Percentiles rank a stretch among this genome's conserved stretches.
These are phyloP conservation scores for Pseudodiploospora longispora DNA, from an alignment of 2,329 filamentous ascomycete species.

Conservation along the genomic window DNA sequence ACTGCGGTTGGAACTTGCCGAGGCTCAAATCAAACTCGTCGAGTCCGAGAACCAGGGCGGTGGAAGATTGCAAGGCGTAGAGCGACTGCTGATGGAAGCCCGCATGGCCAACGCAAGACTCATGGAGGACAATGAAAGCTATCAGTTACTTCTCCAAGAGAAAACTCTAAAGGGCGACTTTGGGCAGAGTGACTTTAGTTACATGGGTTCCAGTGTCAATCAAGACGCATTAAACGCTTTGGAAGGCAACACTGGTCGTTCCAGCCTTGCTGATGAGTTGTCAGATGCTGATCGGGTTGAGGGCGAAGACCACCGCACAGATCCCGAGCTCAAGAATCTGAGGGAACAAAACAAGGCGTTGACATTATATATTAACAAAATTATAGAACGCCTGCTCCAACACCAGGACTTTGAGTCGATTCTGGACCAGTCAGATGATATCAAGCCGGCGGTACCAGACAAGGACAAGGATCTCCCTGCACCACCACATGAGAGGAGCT, in stretches of 20 bases:
- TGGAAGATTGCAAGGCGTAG: constrained; percentile 79
- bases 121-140: constrained; percentile 98
- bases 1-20: constrained; percentile 82
- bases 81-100: constrained; percentile 80
- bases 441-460: constrained; percentile 32
- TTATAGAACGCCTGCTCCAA: constrained; percentile 89
- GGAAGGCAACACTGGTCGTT: constrained; percentile 43
- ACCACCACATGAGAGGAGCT: constrained; percentile 39
- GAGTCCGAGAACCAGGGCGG: constrained; percentile 91
- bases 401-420: constrained; percentile 95
- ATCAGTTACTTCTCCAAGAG: constrained; percentile 88
- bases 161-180: constrained; percentile 95
- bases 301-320: constrained; percentile 58
- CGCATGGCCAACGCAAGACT: constrained; percentile 92
- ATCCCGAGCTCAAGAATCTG: constrained; percentile 68
- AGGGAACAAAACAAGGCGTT: constrained; percentile 97
- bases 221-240: constrained; percentile 57
- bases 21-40: constrained; percentile 89
- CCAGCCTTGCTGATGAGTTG: constrained; percentile 82
- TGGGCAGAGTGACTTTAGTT: constrained; percentile 71
- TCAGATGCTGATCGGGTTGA: constrained; percentile 49
- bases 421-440: constrained; percentile 67
- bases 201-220: constrained; percentile 50
- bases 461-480: constrained; percentile 80
- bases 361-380: constrained; percentile 97